A percentile compares a stretch with the other conserved stretches of the same genome.
These are phyloP conservation scores for Glycyrrhiza uralensis DNA, from an alignment of 306 rosid species.

Conservation along the genomic window DNA sequence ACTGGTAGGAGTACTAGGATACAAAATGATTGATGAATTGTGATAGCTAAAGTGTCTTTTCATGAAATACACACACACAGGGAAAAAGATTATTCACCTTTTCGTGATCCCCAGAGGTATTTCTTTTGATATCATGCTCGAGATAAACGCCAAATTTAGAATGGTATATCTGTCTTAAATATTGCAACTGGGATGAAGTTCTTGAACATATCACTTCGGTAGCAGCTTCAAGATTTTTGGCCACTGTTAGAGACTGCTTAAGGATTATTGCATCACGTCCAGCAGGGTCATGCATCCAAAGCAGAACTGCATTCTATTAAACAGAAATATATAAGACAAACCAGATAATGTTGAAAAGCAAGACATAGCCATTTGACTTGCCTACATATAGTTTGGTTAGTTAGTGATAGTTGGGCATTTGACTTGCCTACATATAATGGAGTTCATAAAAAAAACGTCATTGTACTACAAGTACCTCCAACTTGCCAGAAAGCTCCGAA, in stretches of 20 bases:
- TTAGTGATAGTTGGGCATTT: not conserved
- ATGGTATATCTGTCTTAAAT: slow-evolving; percentile 60
- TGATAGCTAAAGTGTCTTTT: not conserved
- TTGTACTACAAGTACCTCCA: slow-evolving; percentile 42
- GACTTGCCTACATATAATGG: not conserved
- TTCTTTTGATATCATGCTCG: slow-evolving; percentile 52
- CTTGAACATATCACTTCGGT: slow-evolving; percentile 83
- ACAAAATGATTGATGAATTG: not conserved
- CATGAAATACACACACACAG: not conserved
- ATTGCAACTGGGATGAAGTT: slow-evolving; percentile 66
- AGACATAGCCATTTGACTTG: not conserved
- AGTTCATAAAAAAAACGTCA: not conserved
- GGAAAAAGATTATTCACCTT: slow-evolving; percentile 40
- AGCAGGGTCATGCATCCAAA: slow-evolving; percentile 81
- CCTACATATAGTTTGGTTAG: not conserved
- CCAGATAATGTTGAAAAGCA: not conserved
- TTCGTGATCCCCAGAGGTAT: slow-evolving; percentile 60
- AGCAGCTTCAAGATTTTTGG: slow-evolving; percentile 48
- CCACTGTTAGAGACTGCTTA: slow-evolving; percentile 32
- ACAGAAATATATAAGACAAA: not conserved
- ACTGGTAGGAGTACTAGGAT: not conserved
- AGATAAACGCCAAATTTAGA: slow-evolving; percentile 41
- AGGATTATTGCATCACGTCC: slow-evolving; percentile 64
- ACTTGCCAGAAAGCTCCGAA: slow-evolving; percentile 64
- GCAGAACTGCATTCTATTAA: slow-evolving; percentile 59